Base-by-base conservation (phyloP, 331 rosid species). In the Phaseolus coccineus region DNA sequence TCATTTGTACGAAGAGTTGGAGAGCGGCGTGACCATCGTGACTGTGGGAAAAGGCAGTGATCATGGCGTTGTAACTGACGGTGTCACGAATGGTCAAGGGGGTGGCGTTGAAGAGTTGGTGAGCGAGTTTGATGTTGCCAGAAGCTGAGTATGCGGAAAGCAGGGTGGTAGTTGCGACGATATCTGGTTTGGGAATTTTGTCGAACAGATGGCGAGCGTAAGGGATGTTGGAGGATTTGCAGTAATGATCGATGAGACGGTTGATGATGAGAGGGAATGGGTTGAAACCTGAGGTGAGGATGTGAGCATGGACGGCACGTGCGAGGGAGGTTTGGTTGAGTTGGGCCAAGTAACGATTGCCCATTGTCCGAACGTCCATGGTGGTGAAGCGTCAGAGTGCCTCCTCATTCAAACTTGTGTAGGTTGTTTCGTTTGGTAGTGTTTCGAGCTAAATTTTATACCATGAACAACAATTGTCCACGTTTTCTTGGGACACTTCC, bases 31-130 rank as follows among this genome's bases (percentile, higher is more conserved):
- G 77, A 37, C 95, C 91, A 15, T 90, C 92, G 0, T 53, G 66
- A 50, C 83, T 69, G n/a, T 76, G 92, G 4, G 93, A 88, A 57
- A 50, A 88, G 0, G 86, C 88, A 0, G 92, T 78, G 75, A 90
- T 88, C 95, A 90, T 88, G 80, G 95, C 92, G 51, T 90, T 88
- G 83, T 90, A 90, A 67, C 83, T 71, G 13, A 90, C 83, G 8
- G 91, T 88, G 53, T 90, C 95, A 1, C 93, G 80, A 61, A 85
- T 74, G 44, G 67, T 14, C 37, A 76, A 58, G 3, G 92, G 92
- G 9, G 88, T 84, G 3, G 31, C 74, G 8, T 12, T 24, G 52
- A 88, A 90, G 6, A 90, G 67, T 35, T 82, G 78, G 31, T 80
- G 64, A 2, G 95, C 89, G 22, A 77, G 72, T 35, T 74, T 82